These are phyloP conservation scores for Tuber indicum DNA, from an alignment of 495 filamentous ascomycete species.

Conservation along the genomic window DNA sequence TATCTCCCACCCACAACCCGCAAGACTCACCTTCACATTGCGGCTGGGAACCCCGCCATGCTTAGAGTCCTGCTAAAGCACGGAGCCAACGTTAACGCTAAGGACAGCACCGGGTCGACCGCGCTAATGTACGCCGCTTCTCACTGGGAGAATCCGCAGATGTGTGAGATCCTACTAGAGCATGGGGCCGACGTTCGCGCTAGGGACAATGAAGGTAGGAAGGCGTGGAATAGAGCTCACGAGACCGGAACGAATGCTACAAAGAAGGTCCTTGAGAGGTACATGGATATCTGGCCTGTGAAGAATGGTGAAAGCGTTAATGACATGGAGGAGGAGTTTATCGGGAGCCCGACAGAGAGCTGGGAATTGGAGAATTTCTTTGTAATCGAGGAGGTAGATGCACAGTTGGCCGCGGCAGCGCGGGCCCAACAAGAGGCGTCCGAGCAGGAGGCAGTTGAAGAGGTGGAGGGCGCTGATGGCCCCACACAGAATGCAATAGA, in stretches of 20 bases:
- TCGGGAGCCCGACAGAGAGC: not conserved
- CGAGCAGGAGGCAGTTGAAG: not conserved
- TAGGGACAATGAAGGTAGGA: not conserved
- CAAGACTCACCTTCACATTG: conserved; percentile 8
- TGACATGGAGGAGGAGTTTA: not conserved
- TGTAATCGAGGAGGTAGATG: not conserved
- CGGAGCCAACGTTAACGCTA: conserved; percentile 2
- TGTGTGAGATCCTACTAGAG: conserved; percentile 5
- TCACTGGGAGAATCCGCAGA: not conserved
- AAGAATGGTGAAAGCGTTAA: not conserved
- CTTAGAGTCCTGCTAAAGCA: not conserved
- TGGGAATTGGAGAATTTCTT: not conserved
- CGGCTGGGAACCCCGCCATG: not conserved
- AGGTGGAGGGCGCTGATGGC: not conserved
- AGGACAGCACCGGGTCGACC: conserved; percentile 1
- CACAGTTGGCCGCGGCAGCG: not conserved
- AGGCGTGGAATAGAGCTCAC: conserved; percentile 1
- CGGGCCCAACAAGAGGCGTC: not conserved
- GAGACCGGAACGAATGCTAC: not conserved
- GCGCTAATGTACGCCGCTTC: not conserved
- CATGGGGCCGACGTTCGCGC: conserved; percentile 1
- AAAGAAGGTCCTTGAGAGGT: not conserved
- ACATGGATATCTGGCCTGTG: not conserved
- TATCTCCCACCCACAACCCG: not conserved
- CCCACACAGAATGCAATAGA: not conserved